Evolutionary conservation across 164 flowering plant species (phyloP), one percentile per base, ranked within the genome.

Genomic region (Echeveria elegans): DNA sequence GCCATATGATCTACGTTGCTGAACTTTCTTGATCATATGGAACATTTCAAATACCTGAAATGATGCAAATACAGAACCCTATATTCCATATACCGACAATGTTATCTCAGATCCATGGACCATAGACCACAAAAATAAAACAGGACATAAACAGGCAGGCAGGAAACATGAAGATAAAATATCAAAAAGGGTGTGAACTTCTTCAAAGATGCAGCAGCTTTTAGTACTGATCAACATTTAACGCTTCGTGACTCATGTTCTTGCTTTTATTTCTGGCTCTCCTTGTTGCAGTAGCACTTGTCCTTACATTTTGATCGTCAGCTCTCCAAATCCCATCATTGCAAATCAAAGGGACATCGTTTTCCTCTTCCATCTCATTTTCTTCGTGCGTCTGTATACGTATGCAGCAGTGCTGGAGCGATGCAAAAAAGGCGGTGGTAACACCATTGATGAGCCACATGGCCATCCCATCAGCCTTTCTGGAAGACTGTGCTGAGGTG

Each of bases 381-480:
- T 52, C 58, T 23, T 68, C 70, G 0, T 53, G 37, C 0, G 70
- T 68, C 38, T 47, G 23, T 29, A 68, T 60, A 47, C 70, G 70
- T 34, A 68, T 23, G 53, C 70, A 68, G 43, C 70, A 68, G 45
- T 50, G 62, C 65, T 68, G 65, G 12, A 68, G 70, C 62, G 70
- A 68, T 24, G 70, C 70, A 41, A 68, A 68, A 37, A 68, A 68
- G 62, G 65, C 70, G 32, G 37, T 26, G 4, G 70, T 34, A 18
- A 68, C 70, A 19, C 70, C 70, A 21, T 68, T 68, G 37, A 68
- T 41, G 38, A 68, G 53, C 70, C 70, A 68, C 70, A 38, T 68
- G n/a, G 71, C 66, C 23, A 61, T 59, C 24, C 58, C 71, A 45
- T 68, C 66, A 7, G 29, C 24, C 41, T 28, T 38, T 53, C 43